Percentiles rank a stretch among this genome's conserved stretches.
phyloP scores from a whole-genome alignment of 176 grass and related monocot genomes.

The Guadua angustifolia region DNA sequence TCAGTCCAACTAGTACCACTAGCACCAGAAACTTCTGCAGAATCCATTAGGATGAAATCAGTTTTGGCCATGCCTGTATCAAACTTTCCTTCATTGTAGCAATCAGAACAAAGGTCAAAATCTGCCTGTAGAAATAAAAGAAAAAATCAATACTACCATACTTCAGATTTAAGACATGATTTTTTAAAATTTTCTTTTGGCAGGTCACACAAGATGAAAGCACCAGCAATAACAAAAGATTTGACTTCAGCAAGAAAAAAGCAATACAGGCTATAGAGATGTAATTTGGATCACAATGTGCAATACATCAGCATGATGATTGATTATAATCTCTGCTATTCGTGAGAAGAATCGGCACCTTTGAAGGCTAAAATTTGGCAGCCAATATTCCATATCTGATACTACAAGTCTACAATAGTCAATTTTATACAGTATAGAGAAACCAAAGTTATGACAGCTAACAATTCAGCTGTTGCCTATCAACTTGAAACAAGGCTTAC shows the following conservation, averaged over 20 bases:
- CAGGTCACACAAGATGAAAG: not conserved
- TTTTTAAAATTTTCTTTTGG: constrained; percentile 1
- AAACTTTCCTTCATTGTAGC: constrained; percentile 90
- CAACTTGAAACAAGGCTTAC: constrained; percentile 1
- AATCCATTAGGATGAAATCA: constrained; percentile 99
- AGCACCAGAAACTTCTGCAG: constrained; percentile 80
- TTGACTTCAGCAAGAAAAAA: not conserved
- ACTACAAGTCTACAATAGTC: constrained; percentile 4
- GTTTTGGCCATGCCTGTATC: constrained; percentile 81
- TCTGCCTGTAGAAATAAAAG: constrained; percentile 74
- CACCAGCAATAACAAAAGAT: constrained; percentile 22
- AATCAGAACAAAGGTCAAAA: constrained; percentile 96
- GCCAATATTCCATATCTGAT: not conserved
- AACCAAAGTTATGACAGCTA: not conserved
- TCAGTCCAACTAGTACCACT: constrained; percentile 97
- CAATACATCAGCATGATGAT: constrained; percentile 6
- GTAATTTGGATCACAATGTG: constrained; percentile 25
- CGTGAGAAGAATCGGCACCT: constrained; percentile 3
- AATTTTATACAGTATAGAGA: constrained; percentile 12
- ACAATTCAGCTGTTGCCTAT: not conserved
- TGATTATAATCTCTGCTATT: constrained; percentile 6
- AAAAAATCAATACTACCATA: constrained; percentile 31
- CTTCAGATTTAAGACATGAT: not conserved
- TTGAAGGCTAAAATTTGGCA: constrained; percentile 21
- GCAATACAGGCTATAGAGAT: not conserved